Evolutionary conservation across 768 basidiomycete genomes (phyloP).

Genomic region (Nidularia sp.): DNA sequence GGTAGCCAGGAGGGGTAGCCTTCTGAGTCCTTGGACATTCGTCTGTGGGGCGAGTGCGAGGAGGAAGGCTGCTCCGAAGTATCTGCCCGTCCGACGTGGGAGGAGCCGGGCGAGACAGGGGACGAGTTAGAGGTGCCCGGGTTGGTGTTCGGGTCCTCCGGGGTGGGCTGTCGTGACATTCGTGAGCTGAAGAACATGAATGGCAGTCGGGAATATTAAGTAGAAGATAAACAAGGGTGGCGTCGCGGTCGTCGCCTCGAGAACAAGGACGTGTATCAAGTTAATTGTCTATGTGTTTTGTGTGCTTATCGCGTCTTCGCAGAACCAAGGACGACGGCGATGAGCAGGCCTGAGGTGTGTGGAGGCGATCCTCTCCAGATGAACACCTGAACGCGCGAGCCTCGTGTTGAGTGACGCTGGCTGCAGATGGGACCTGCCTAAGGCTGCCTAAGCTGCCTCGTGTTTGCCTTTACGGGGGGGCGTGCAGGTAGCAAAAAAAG

Average conservation of each 20-base stretch:
- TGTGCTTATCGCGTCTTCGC: conserved; percentile 9
- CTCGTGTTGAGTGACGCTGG: conserved; percentile 33
- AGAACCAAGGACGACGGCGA: background rate
- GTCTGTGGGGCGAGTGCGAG: conserved; percentile 22
- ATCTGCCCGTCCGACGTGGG: background rate
- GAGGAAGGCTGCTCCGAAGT: conserved; percentile 20
- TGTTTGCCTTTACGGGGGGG: conserved; percentile 39
- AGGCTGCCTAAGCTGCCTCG: conserved; percentile 32
- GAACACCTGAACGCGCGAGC: conserved; percentile 26
- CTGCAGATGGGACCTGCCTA: background rate
- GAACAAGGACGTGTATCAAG: conserved; percentile 21
- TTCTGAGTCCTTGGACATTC: conserved; percentile 45
- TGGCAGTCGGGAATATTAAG: background rate
- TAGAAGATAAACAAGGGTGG: background rate
- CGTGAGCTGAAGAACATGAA: conserved; percentile 24
- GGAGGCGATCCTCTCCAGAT: background rate
- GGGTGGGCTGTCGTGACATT: conserved; percentile 32
- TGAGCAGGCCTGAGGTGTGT: background rate
- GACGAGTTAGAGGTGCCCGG: conserved; percentile 11
- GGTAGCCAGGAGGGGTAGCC: conserved; percentile 87
- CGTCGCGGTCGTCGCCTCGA: background rate
- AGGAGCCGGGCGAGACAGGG: background rate
- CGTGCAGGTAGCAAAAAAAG: conserved; percentile 1
- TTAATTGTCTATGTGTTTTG: conserved; percentile 15
- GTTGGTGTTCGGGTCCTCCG: conserved; percentile 12